Evolutionary conservation across 140 eudicot genomes (phyloP), one percentile per base, ranked within the genome.

Genomic region (Stevia rebaudiana): DNA sequence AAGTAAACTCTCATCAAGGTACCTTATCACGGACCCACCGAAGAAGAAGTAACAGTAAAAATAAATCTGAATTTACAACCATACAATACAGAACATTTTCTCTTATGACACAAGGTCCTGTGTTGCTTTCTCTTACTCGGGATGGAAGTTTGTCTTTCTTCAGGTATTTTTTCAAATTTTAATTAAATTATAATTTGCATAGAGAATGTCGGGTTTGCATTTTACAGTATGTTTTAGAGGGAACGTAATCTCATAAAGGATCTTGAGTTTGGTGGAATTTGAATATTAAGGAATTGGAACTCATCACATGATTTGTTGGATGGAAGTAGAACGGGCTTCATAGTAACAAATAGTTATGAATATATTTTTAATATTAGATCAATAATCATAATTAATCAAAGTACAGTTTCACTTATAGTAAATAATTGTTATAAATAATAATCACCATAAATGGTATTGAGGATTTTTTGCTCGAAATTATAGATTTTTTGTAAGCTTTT

Each of bases 91-190:
- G 97, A 82, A 81, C 81, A 51, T 92, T 92, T 70, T 88, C 99
- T 65, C 71, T 88, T 63, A 77, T 88, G 73, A 80, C 99, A 59
- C 84, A 94, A 76, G 97, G 97, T 22, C 99, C 99, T 18, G 99
- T 92, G 11, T 78, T 92, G 75, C 76, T 92, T 31, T 71, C 99
- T 11, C 80, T 86, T 71, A 78, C 84, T 63, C 85, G 80, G 35
- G 96, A 92, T 76, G 99, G 97, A 79, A 88, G 78, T 50, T 81
- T 92, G 79, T 79, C 86, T 52, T 88, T 88, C 79, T 92, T 85
- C 87, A 92, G 96, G 98, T 92, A 39, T 66, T 24, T 41, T 63
- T 13, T 67, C n/a, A n/a, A 11, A 21, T 21, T 10, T 31, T 39
- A 10, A 36, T 31, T 36, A 6, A 68, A 18, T 51, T 5, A 19